These are phyloP conservation scores for Cenchrus americanus DNA, from an alignment of 176 grass and related monocot genomes.

Conservation along the genomic window DNA sequence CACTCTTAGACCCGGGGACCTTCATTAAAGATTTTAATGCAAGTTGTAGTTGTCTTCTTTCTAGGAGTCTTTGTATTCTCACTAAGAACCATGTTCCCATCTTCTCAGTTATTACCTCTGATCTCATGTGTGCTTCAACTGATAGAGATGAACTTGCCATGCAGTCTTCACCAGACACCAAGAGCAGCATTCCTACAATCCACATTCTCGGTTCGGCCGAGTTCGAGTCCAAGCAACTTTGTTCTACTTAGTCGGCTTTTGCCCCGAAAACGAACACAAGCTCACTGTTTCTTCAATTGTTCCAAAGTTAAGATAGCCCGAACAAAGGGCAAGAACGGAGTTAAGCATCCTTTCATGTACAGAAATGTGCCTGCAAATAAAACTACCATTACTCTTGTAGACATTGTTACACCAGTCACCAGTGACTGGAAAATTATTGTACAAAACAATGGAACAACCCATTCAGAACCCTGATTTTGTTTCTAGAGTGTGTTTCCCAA, in stretches of 20 bases:
- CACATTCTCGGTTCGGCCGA: conserved; percentile 3
- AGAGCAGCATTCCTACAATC: conserved; percentile 41
- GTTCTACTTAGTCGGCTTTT: conserved; percentile 41
- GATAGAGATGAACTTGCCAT: conserved; percentile 28
- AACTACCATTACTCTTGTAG: conserved; percentile 48
- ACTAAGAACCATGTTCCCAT: conserved; percentile 47
- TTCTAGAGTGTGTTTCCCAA: no score
- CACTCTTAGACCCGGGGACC: no score
- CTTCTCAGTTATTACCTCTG: conserved; percentile 63
- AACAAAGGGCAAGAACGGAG: conserved; percentile 48
- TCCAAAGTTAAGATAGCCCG: conserved; percentile 50
- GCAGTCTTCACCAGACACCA: conserved; percentile 34
- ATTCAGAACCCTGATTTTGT: conserved; percentile 1
- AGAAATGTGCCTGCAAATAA: no score
- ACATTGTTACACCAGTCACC: conserved; percentile 38
- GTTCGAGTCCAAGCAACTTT: conserved; percentile 25
- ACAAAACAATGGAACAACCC: conserved; percentile 12
- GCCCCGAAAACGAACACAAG: conserved; percentile 71
- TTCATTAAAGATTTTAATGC: no score
- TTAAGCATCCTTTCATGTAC: conserved; percentile 53
- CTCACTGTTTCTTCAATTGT: conserved; percentile 66
- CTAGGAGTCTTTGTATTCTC: conserved; percentile 34
- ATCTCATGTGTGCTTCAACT: conserved; percentile 39
- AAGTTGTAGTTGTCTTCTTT: conserved; percentile 44
- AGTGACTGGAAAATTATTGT: conserved; percentile 24